Conservation (phyloP, 2,329 filamentous ascomycete species). For the Aspergillus quadricinctus region DNA sequence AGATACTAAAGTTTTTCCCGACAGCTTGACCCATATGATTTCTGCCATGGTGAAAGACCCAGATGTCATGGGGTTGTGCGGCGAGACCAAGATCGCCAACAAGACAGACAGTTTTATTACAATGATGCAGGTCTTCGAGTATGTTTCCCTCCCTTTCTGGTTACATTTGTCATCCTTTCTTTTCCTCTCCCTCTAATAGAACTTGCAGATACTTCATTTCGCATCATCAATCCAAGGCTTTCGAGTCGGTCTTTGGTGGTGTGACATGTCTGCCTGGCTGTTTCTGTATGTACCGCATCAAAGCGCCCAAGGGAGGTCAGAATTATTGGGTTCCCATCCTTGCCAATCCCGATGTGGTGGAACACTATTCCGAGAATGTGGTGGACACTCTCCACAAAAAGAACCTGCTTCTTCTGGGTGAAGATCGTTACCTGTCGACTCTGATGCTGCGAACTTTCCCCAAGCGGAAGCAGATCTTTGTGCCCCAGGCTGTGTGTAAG, state of each 20-base stretch:
- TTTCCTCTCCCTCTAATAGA: conserved; percentile 6
- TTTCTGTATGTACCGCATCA: conserved; percentile 99
- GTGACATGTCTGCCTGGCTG: conserved; percentile 97
- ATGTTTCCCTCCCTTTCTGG: conserved; percentile 16
- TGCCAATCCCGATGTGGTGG: conserved; percentile 95
- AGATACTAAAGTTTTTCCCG: conserved; percentile 98
- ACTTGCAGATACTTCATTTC: conserved; percentile 81
- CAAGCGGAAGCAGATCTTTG: conserved; percentile 97
- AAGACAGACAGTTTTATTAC: conserved; percentile 93
- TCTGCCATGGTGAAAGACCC: conserved; percentile 99
- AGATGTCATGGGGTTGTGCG: conserved; percentile 97
- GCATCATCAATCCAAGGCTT: conserved; percentile 92
- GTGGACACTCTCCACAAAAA: conserved; percentile 98
- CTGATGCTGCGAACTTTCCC: conserved; percentile 98
- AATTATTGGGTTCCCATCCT: conserved; percentile 99
- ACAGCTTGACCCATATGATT: conserved; percentile 97
- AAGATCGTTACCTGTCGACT: conserved; percentile 92
- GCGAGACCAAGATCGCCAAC: conserved; percentile 99
- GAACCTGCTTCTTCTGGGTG: conserved; percentile 84
- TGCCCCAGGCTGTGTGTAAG: conserved; percentile 98
- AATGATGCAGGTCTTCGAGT: conserved; percentile 97
- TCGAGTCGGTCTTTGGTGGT: conserved; percentile 97
- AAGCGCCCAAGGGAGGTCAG: conserved; percentile 94
- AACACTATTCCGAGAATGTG: conserved; percentile 98
- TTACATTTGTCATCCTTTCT: too few species aligned